These are phyloP conservation scores for Arthroderma sp. DNA, from an alignment of 2,329 filamentous ascomycete genomes.

Conservation along the genomic window DNA sequence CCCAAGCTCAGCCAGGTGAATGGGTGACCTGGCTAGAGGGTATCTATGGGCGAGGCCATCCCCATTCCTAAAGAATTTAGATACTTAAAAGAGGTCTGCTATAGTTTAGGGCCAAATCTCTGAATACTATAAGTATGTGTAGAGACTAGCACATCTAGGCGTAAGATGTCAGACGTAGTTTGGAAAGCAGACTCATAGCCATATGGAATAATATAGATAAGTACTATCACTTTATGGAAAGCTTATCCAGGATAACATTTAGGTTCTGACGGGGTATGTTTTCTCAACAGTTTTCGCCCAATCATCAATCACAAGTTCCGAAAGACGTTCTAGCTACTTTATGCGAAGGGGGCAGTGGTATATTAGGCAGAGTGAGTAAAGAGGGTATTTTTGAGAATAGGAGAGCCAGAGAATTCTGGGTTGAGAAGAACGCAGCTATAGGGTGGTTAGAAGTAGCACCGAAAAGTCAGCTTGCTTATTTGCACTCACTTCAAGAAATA, in stretches of 20 bases:
- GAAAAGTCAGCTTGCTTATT: background rate
- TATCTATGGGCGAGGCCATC: too few species aligned
- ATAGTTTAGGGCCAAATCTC: too few species aligned
- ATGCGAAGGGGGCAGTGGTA: background rate
- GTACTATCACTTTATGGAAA: background rate
- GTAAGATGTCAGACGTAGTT: too few species aligned
- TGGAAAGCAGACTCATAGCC: too few species aligned
- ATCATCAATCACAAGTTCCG: background rate
- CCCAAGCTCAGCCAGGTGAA: too few species aligned
- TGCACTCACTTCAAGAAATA: conserved; percentile 80
- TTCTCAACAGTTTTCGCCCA: background rate
- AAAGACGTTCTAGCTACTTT: background rate
- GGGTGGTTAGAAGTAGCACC: conserved; percentile 10
- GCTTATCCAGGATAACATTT: background rate
- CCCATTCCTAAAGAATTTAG: too few species aligned
- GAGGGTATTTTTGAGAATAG: conserved; percentile 80
- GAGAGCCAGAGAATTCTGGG: conserved; percentile 85
- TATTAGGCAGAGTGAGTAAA: conserved; percentile 36
- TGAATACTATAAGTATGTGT: too few species aligned
- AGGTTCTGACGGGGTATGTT: background rate
- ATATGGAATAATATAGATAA: background rate
- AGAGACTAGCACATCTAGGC: too few species aligned
- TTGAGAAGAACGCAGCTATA: conserved; percentile 77
- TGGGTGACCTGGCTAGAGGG: too few species aligned
- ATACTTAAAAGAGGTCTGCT: too few species aligned